Percentiles rank a stretch among this genome's conserved stretches.
phyloP scores from a whole-genome alignment of 306 rosid species.

The Heteromeles arbutifolia region DNA sequence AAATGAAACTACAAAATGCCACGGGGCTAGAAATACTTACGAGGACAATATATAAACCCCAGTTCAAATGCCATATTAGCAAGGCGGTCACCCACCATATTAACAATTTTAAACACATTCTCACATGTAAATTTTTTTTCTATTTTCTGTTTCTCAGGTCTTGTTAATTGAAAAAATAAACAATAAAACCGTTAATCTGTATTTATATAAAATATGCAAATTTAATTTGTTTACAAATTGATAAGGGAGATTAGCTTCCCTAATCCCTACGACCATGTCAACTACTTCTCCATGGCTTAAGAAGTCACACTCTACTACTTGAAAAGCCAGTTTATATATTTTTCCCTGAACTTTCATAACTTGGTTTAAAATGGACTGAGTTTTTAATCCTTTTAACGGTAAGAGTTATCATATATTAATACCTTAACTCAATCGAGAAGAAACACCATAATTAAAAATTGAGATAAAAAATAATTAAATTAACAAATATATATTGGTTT shows the following conservation, averaged over 20 bases:
- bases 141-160: not conserved
- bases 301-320: constrained; percentile 10
- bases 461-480: no score
- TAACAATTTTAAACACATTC: not conserved
- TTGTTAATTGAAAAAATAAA: no score
- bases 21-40: not conserved
- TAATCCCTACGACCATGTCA: not conserved
- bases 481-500: no score
- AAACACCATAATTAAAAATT: no score
- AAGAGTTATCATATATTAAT: not conserved
- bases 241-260: not conserved
- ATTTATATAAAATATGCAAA: no score
- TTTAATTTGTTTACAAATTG: no score
- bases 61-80: not conserved
- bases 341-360: not conserved
- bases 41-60: not conserved
- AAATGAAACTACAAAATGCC: not conserved
- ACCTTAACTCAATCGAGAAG: not conserved
- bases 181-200: no score
- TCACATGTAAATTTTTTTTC: not conserved
- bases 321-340: not conserved
- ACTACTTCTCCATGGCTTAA: constrained; percentile 3
- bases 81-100: not conserved
- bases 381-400: not conserved
- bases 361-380: not conserved